Evolutionary conservation across 2,329 filamentous ascomycete genomes (phyloP).

Genomic region (Xylaria sp.): DNA sequence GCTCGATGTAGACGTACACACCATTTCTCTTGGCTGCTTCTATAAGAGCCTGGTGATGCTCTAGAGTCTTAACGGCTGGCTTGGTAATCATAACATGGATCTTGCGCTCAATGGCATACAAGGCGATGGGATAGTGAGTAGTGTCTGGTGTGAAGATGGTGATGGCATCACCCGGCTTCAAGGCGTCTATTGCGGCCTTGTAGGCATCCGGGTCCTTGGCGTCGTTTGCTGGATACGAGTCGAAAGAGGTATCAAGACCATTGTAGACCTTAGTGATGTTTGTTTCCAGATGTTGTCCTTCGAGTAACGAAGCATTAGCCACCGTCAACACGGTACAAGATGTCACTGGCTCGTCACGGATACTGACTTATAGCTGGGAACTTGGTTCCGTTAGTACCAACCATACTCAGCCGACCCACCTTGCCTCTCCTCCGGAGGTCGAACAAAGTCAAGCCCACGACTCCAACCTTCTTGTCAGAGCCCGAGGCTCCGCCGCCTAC

Average conservation of each 20-base stretch:
- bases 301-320: conserved; percentile 2
- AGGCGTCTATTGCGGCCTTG: conserved; percentile 86
- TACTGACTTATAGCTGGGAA: conserved; percentile 87
- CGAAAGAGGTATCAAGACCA: conserved; percentile 85
- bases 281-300: conserved; percentile 83
- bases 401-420: conserved; percentile 87
- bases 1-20: conserved; percentile 93
- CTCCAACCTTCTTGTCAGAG: conserved; percentile 96
- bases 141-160: conserved; percentile 97
- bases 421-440: conserved; percentile 89
- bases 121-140: conserved; percentile 90
- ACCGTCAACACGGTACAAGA: neutral
- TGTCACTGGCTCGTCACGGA: neutral
- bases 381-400: conserved; percentile 87
- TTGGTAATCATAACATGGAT: conserved; percentile 96
- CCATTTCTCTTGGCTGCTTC: conserved; percentile 76
- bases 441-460: conserved; percentile 89
- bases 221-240: conserved; percentile 82
- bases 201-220: conserved; percentile 81
- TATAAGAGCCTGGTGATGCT: conserved; percentile 81
- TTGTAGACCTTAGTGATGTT: conserved; percentile 93
- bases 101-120: conserved; percentile 88
- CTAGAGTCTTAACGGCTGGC: conserved; percentile 86
- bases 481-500: conserved; percentile 84
- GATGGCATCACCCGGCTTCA: conserved; percentile 85